Evolutionary conservation across 495 filamentous ascomycete genomes (phyloP), one percentile per base, ranked within the genome.

Genomic region (Penicillium nucicola): DNA sequence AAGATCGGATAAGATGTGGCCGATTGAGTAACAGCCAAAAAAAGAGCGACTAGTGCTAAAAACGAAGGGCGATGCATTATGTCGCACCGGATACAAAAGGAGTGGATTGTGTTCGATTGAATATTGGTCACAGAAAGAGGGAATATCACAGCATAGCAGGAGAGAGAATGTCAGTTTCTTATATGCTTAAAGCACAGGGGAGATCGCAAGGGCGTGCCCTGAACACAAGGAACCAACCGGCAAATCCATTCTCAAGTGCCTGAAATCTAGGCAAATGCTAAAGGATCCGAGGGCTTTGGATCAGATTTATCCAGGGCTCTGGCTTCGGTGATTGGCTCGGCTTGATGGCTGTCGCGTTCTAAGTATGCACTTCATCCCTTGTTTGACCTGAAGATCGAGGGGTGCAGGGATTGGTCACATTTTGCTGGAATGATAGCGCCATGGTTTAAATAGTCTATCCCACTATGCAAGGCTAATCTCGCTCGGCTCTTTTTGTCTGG

Each of bases 381-480:
- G 53, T 52, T 58, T 15, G 13, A 35, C 20, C 20, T 51, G 32
- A 37, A 48, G 50, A 52, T 22, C 25, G 45, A 40, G 15, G 48
- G 19, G 11, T 7, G 20, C 41, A 53, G 34, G 45, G 60, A 58
- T 56, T 45, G 52, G 53, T 56, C 55, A 60, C 49, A 52, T 31
- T 52, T 52, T 48, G 45, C 14, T 40, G 30, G 39, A 55, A 52
- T 50, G 50, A 42, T 34, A 34, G 42, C 50, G 53, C 55, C 58
- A 62, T 35, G 19, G 10, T 14, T n/a, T 4, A 38, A 48, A 61
- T 64, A 64, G 58, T 55, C 34, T 42, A 43, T 42, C 6, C n/a
- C 7, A n/a, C 12, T 20, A 65, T 53, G 61, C 58, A 65, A 65
- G 61, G 61, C 38, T 36, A 45, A 50, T 43, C 49, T 48, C 57